Evolutionary conservation across 83 land plant genomes (phyloP), one percentile per base, ranked within the genome.

Genomic region (Picea abies): DNA sequence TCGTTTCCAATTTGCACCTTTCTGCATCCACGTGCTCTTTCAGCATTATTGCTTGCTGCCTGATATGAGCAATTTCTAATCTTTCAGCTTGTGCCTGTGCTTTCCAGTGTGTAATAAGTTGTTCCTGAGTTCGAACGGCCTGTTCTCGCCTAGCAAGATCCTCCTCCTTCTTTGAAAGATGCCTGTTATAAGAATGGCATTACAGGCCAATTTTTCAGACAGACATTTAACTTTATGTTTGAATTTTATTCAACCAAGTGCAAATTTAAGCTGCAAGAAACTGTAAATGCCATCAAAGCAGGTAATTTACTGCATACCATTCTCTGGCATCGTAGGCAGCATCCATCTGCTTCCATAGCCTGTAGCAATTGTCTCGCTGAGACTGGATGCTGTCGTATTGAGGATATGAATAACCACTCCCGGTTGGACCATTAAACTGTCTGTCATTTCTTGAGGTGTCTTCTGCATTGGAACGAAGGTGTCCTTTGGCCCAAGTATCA

Each of bases 51-150:
- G 77, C 77, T 44, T 73, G 56, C 23, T 44, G 77, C 58, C 77
- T 73, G 56, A 39, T 41, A 44, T 73, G 3, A 20, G 58, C 77
- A 73, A 52, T 39, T 73, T 44, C 58, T 23, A 73, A 19, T 73
- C 77, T 73, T 73, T 73, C 77, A n/a, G 77, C 56, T 22, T 73
- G 77, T 41, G 56, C 77, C 77, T 73, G 77, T 47, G 77, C 77
- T 20, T 12, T 73, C 77, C 52, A 20, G 22, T 73, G 77, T 44
- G 77, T 52, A 73, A 73, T 52, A 35, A 73, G n/a, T 52, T 73
- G 26, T 73, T 73, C 77, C 23, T 47, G 77, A 22, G 77, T 73
- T 44, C 58, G 77, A 44, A 73, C 77, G 4, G 77, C 77, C 58
- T 73, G 77, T 73, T 73, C 77, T 44, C 77, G 52, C 26, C 47